Evolutionary conservation across 805 yeast genomes (phyloP), one percentile per base, ranked within the genome.

Genomic region (Sporopachydermia quercuum): DNA sequence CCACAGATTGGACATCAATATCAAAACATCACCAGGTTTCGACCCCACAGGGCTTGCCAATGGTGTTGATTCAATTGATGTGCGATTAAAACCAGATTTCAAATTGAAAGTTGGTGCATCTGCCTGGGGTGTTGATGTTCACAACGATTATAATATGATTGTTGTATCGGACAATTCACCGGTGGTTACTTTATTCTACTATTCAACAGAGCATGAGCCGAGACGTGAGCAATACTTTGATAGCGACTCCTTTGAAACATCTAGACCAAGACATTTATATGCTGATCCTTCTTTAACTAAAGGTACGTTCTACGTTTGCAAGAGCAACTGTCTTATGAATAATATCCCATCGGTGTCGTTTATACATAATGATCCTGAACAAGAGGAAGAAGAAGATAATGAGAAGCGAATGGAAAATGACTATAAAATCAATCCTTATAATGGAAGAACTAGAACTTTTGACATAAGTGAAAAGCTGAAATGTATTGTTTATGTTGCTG

Each of bases 61-160:
- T 19, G 13, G 13, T 19, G 30, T 19, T 19, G 13, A 6, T 6
- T 34, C 8, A 8, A 34, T 15, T 14, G 14, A 15, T n/a, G 15
- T 6, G n/a, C 19, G 14, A n/a, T 8, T 36, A 5, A 18, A 11
- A 18, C 38, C 38, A n/a, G 8, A 11, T 16, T 15, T 11, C 17
- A 36, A 5, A 11, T 19, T 36, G 6, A 36, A 16, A n/a, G 27
- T 14, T 36, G 19, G 18, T 16, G 19, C 18, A 8, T 72, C 80
- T 1, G 72, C 68, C 2, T 78, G 86, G 86, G 82, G 83, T 0
- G 47, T 74, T 15, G 81, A 74, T 48, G 54, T 68, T 33, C 45
- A 54, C n/a, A 49, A 47, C 3, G 18, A 44, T 36, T 60, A 53
- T 30, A 50, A 61, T 40, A 40, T 70, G 35, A 44, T 77, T 11